These are phyloP conservation scores for Umbilicus rupestris DNA, from an alignment of 164 flowering plant genomes.

Conservation along the genomic window DNA sequence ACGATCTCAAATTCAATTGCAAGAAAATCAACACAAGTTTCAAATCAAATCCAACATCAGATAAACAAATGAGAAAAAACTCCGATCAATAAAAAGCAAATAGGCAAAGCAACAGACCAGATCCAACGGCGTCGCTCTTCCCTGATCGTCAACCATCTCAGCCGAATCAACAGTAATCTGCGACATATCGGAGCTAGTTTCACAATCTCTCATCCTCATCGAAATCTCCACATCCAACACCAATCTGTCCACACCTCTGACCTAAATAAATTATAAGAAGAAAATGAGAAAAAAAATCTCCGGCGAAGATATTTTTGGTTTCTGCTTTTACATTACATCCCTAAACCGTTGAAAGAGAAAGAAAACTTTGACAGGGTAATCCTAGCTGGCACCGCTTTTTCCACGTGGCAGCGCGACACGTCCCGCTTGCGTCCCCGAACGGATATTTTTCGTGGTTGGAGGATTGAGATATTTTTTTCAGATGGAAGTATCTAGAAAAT, in stretches of 20 bases:
- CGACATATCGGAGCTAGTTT: not conserved
- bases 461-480: not conserved
- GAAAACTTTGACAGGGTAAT: not conserved
- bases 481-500: not conserved
- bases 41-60: no score
- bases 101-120: not conserved
- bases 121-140: not conserved
- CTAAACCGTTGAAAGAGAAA: no score
- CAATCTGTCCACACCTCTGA: not conserved
- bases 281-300: not conserved
- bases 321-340: not conserved
- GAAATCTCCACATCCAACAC: not conserved
- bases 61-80: no score
- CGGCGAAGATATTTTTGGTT: conserved; percentile 1
- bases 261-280: not conserved
- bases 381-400: not conserved
- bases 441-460: not conserved
- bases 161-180: not conserved
- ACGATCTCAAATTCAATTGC: no score
- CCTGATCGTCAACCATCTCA: not conserved
- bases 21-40: no score
- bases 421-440: not conserved
- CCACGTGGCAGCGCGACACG: not conserved
- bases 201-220: not conserved
- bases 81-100: not conserved